Evolutionary conservation across 192 early-diverging fungal species (phyloP).

Genomic region (Linnemannia schmuckeri): DNA sequence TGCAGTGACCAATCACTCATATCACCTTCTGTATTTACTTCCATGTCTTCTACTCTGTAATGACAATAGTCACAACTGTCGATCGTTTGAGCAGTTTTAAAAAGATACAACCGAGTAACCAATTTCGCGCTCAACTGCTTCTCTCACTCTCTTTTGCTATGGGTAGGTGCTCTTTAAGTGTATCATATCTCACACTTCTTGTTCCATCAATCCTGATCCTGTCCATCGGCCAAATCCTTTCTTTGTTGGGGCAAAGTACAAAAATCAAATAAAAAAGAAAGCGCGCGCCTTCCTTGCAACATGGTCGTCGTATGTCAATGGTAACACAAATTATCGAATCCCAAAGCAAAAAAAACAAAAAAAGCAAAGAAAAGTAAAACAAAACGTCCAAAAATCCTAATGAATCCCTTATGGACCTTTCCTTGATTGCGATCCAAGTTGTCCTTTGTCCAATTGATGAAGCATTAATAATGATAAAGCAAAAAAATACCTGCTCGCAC

Average conservation of each 20-base stretch:
- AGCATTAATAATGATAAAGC: neutral
- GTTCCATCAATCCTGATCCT: neutral
- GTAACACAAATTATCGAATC: conserved; percentile 4
- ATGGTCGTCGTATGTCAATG: neutral
- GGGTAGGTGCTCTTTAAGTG: neutral
- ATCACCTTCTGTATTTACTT: neutral
- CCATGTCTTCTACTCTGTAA: neutral
- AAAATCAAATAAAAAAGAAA: neutral
- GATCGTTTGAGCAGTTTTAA: neutral
- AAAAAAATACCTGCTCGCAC: conserved; percentile 51
- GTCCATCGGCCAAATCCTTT: neutral
- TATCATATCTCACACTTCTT: neutral
- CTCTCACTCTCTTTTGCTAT: neutral
- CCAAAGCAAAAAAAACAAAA: conserved; percentile 10
- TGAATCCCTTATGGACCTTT: neutral
- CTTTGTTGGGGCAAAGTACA: conserved; percentile 1
- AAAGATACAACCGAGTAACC: neutral
- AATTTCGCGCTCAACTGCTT: neutral
- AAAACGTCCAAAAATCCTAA: neutral
- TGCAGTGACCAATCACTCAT: neutral
- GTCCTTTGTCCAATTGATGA: neutral
- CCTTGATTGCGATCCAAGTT: neutral
- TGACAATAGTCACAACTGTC: neutral
- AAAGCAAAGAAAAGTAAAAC: neutral
- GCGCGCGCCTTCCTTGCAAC: neutral